These are phyloP conservation scores for Zymoseptoria passerinii DNA, from an alignment of 2,329 filamentous ascomycete species.

Conservation along the genomic window DNA sequence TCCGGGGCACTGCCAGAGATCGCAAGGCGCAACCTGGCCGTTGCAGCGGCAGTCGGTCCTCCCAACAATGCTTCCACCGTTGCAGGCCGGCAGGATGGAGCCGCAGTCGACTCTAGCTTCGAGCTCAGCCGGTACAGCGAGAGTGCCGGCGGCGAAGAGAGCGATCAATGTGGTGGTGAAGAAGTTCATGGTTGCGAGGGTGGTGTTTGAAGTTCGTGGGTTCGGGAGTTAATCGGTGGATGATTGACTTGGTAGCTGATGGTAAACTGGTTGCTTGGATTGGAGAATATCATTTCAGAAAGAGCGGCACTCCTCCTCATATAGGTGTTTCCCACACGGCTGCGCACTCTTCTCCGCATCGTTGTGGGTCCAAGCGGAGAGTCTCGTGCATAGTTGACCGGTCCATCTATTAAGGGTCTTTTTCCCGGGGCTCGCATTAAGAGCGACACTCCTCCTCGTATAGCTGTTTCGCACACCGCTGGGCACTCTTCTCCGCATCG, in stretches of 20 bases:
- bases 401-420: neutral
- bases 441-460: neutral
- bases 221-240: neutral
- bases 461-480: neutral
- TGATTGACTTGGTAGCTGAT: neutral
- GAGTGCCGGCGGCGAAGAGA: neutral
- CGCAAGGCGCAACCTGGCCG: neutral
- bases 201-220: neutral
- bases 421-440: neutral
- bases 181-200: neutral
- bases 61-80: neutral
- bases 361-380: neutral
- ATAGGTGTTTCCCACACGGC: neutral
- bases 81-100: neutral
- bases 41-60: neutral
- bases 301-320: neutral
- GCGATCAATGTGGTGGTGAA: neutral
- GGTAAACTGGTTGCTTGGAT: neutral
- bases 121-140: neutral
- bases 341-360: neutral
- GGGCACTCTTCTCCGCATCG: neutral
- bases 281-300: neutral
- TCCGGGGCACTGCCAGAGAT: neutral
- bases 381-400: neutral
- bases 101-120: neutral